phyloP scores from a whole-genome alignment of 2,329 filamentous ascomycete genomes.

The Aspergillus glaucus region DNA sequence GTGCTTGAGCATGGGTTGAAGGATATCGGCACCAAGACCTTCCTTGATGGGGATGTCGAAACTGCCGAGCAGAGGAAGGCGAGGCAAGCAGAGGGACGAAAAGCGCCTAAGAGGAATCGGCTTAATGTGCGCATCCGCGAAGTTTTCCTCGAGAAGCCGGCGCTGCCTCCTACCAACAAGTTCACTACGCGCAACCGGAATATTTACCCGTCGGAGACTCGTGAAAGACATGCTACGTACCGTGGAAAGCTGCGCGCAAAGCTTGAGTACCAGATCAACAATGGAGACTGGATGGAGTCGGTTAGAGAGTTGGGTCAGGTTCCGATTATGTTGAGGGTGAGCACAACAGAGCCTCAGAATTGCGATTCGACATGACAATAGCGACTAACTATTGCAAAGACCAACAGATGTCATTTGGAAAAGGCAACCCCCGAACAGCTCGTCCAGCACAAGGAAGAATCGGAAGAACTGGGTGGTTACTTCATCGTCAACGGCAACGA shows the following conservation, averaged over 20 bases:
- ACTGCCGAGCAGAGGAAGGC: conserved; percentile 31
- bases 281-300: conserved; percentile 75
- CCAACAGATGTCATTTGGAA: conserved; percentile 85
- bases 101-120: conserved; percentile 59
- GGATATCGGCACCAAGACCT: conserved; percentile 86
- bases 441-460: conserved; percentile 84
- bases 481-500: conserved; percentile 98
- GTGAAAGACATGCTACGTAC: conserved; percentile 89
- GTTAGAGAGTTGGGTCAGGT: conserved; percentile 80
- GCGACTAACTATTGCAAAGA: conserved; percentile 42
- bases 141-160: conserved; percentile 74
- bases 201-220: conserved; percentile 84
- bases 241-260: conserved; percentile 76
- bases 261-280: conserved; percentile 80
- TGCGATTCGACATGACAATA: no score
- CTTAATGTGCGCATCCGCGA: conserved; percentile 73
- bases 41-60: conserved; percentile 67
- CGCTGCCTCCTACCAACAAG: conserved; percentile 76
- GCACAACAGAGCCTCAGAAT: conserved; percentile 16
- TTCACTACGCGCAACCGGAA: conserved; percentile 71
- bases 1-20: conserved; percentile 67
- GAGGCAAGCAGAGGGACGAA: conserved; percentile 49
- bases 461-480: conserved; percentile 92
- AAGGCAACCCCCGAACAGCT: conserved; percentile 75
- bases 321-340: conserved; percentile 86